These are phyloP conservation scores for Colletotrichum neosansevieriae DNA, from an alignment of 2,329 filamentous ascomycete species.

Conservation along the genomic window DNA sequence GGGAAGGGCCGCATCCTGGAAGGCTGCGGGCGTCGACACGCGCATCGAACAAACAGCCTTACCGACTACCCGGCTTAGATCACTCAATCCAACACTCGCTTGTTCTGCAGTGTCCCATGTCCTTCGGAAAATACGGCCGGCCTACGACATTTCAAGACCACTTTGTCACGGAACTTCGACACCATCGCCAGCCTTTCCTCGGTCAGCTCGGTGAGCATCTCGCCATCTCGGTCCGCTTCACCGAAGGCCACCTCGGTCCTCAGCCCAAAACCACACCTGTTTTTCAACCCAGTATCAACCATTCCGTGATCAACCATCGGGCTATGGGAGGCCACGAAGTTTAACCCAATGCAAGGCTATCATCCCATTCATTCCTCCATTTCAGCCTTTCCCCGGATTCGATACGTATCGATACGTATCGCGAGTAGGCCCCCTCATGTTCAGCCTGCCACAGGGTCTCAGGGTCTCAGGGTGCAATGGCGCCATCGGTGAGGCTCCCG, in stretches of 20 bases:
- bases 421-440: conserved; percentile 34
- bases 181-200: conserved; percentile 4
- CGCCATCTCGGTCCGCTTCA: conserved; percentile 21
- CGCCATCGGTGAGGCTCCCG: conserved; percentile 35
- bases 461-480: conserved; percentile 36
- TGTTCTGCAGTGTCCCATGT: not conserved
- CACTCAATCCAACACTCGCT: not conserved
- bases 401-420: conserved; percentile 39
- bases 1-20: conserved; percentile 15
- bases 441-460: conserved; percentile 30
- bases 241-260: not conserved
- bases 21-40: conserved; percentile 26
- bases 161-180: not conserved
- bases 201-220: conserved; percentile 29
- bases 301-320: not conserved
- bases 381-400: conserved; percentile 39
- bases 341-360: conserved; percentile 31
- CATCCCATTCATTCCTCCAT: conserved; percentile 11
- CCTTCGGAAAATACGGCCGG: not conserved
- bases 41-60: conserved; percentile 14
- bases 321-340: not conserved
- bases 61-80: conserved; percentile 13
- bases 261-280: not conserved
- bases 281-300: not conserved
- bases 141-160: conserved; percentile 1